These are phyloP conservation scores for Rhodotorula sp. DNA, from an alignment of 1,284 basidiomycete species.

Conservation along the genomic window DNA sequence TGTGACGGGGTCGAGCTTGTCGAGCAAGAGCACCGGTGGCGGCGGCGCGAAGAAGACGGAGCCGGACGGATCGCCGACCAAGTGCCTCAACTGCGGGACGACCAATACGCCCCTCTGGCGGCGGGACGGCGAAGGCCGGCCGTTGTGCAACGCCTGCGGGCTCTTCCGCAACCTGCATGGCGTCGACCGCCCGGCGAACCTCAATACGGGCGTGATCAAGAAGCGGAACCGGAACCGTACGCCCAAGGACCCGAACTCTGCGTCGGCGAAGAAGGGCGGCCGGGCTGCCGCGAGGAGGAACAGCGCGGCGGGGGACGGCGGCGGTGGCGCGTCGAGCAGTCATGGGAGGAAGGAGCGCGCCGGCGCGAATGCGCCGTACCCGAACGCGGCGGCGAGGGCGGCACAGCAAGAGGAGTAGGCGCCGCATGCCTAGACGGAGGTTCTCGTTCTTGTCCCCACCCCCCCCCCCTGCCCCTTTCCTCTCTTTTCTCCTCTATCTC, in stretches of 20 bases:
- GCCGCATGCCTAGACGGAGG: not conserved
- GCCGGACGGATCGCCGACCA: conserved; percentile 19
- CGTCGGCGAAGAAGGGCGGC: conserved; percentile 11
- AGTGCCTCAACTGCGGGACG: conserved; percentile 41
- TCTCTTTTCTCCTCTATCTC: no score
- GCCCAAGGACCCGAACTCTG: conserved; percentile 27
- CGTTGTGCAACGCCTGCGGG: conserved; percentile 55
- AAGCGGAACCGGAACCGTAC: conserved; percentile 39
- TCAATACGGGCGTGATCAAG: conserved; percentile 55
- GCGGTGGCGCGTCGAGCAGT: not conserved
- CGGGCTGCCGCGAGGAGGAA: not conserved
- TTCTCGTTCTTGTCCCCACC: not conserved
- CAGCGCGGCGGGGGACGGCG: not conserved
- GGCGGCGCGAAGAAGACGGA: conserved; percentile 11
- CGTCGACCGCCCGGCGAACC: conserved; percentile 51
- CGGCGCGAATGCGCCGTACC: conserved; percentile 8
- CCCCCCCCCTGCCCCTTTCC: not conserved
- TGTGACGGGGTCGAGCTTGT: not conserved
- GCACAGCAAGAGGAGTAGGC: conserved; percentile 11
- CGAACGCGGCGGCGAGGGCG: conserved; percentile 19
- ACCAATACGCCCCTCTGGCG: conserved; percentile 54
- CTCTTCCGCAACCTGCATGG: conserved; percentile 55
- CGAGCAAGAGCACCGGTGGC: not conserved
- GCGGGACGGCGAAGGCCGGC: conserved; percentile 53
- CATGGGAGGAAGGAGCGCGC: conserved; percentile 3